Conservation (phyloP, 2,329 filamentous ascomycete genomes). For the Penicillium sp. region DNA sequence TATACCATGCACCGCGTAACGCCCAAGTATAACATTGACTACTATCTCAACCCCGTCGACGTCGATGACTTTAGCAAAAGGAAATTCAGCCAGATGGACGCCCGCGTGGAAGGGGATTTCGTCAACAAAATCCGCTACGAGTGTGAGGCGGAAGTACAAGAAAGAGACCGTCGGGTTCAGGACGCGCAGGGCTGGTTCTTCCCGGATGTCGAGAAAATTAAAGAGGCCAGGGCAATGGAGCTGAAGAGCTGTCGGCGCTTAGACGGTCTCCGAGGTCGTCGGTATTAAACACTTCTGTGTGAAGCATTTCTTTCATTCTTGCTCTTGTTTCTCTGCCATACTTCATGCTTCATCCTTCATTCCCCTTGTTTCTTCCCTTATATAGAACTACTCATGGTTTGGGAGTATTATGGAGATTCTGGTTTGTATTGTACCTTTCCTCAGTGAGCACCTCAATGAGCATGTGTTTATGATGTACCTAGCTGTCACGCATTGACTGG, state of each 20-base stretch:
- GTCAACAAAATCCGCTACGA: slow-evolving; percentile 63
- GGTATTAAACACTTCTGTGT: slow-evolving; percentile 6
- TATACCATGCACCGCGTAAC: slow-evolving; percentile 72
- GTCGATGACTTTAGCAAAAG: slow-evolving; percentile 64
- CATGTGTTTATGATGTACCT: not conserved
- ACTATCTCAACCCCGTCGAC: slow-evolving; percentile 79
- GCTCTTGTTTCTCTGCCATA: slow-evolving; percentile 5
- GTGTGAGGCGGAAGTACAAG: slow-evolving; percentile 70
- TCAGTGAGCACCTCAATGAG: not conserved
- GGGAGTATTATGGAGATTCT: slow-evolving; percentile 2
- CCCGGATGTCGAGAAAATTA: slow-evolving; percentile 74
- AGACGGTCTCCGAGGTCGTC: slow-evolving; percentile 43
- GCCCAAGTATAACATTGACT: slow-evolving; percentile 67
- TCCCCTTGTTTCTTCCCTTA: slow-evolving; percentile 1
- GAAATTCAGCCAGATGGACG: slow-evolving; percentile 72
- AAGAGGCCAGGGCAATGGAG: slow-evolving; percentile 60
- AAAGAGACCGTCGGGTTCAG: slow-evolving; percentile 65
- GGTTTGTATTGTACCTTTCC: slow-evolving; percentile 4
- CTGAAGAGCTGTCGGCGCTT: slow-evolving; percentile 58
- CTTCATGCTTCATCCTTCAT: not conserved
- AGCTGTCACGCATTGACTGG: not conserved
- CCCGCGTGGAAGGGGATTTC: slow-evolving; percentile 69
- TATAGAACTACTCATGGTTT: slow-evolving; percentile 10
- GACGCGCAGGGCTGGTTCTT: slow-evolving; percentile 86
- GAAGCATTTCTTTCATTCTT: slow-evolving; percentile 1